Percentiles rank a stretch among this genome's conserved stretches.
Evolutionary conservation across 106 monocot genomes (phyloP).

Genomic region (Hemerocallis citrina): DNA sequence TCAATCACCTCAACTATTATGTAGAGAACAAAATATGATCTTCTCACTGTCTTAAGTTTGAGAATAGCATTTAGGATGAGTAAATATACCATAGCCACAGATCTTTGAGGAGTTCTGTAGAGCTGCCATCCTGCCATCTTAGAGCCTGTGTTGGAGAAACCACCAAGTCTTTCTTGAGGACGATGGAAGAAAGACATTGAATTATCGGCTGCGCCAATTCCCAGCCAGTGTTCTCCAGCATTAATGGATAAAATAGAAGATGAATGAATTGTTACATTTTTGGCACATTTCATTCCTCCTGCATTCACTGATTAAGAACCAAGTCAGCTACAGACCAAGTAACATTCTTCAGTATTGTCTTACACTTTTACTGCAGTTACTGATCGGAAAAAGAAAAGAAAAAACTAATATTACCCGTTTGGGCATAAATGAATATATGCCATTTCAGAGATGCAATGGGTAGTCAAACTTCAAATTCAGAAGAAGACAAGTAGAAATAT

Average conservation of each 20-base stretch:
- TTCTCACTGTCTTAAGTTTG: no score
- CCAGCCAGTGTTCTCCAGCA: constrained; percentile 95
- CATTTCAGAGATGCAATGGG: no score
- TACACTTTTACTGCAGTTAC: no score
- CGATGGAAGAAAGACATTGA: constrained; percentile 97
- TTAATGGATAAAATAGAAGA: constrained; percentile 81
- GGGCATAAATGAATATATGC: no score
- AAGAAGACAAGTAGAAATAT: no score
- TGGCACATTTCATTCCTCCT: constrained; percentile 86
- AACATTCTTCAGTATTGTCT: no score
- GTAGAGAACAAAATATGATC: no score
- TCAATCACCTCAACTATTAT: no score
- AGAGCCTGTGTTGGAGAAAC: constrained; percentile 72
- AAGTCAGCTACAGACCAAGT: no score
- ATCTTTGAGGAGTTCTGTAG: constrained; percentile 92
- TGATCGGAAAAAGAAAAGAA: no score
- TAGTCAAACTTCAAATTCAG: no score
- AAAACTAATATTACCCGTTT: no score
- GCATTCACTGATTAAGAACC: constrained; percentile 6
- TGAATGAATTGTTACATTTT: constrained; percentile 73
- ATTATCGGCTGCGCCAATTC: constrained; percentile 97
- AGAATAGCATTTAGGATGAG: background rate
- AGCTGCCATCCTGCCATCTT: constrained; percentile 96
- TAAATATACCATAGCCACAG: constrained; percentile 73
- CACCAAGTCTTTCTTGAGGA: constrained; percentile 90